Conservation (phyloP, 768 basidiomycete species). For the Boletellus ananiceps region DNA sequence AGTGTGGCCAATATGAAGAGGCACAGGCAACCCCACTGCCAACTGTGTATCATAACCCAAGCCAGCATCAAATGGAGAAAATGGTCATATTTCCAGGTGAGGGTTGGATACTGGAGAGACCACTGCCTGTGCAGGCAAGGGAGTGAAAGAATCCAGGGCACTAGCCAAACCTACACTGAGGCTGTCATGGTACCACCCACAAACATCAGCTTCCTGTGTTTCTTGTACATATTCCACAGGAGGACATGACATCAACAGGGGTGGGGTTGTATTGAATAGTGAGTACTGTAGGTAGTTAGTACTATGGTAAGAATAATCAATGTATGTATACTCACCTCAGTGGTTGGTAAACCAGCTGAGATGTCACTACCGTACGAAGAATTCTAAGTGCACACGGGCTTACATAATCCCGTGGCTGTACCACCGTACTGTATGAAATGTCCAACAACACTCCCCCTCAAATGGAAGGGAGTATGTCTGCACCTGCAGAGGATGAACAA, state of each 20-base stretch:
- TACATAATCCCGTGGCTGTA: no score
- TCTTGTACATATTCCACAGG: constrained; percentile 79
- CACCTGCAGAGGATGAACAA: no score
- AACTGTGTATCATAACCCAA: constrained; percentile 12
- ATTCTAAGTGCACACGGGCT: no score
- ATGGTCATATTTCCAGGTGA: constrained; percentile 39
- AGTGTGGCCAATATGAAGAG: neutral
- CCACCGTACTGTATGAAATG: no score
- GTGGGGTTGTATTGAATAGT: no score
- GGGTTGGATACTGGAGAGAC: constrained; percentile 8
- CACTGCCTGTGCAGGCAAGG: constrained; percentile 17
- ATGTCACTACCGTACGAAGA: no score
- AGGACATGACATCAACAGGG: constrained; percentile 71
- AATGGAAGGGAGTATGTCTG: no score
- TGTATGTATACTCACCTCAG: no score
- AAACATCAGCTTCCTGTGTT: constrained; percentile 69
- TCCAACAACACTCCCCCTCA: no score
- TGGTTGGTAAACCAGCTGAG: no score
- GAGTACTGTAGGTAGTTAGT: no score
- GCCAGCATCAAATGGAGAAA: constrained; percentile 45
- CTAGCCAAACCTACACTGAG: constrained; percentile 23
- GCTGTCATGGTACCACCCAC: constrained; percentile 38
- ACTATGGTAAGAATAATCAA: no score
- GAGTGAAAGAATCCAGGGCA: constrained; percentile 32
- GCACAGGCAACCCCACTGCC: constrained; percentile 2